Conservation (phyloP, 2,329 filamentous ascomycete species). For the Colletotrichum abscissum region DNA sequence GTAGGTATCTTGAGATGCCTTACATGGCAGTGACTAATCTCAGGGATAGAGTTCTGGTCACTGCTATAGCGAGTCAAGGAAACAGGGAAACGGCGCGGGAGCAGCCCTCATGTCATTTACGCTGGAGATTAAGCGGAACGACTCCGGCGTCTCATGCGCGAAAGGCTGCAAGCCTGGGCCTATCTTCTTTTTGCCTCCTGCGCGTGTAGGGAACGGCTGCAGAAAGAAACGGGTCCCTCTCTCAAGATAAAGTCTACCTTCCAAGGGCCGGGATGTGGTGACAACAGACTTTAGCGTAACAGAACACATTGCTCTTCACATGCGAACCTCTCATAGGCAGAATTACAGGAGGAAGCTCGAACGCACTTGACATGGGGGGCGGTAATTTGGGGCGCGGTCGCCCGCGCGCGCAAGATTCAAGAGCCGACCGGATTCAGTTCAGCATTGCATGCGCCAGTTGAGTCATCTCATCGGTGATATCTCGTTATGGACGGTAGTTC, state of each 20-base stretch:
- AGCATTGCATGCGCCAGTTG: background rate
- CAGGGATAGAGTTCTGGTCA: background rate
- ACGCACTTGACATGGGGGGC: background rate
- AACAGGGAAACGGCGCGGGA: background rate
- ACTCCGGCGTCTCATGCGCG: background rate
- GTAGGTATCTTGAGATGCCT: background rate
- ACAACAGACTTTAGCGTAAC: background rate
- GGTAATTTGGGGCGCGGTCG: background rate
- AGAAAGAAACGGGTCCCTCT: constrained; percentile 6
- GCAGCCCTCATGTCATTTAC: background rate
- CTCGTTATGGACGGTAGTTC: background rate
- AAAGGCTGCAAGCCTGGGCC: background rate
- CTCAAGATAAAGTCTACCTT: constrained; percentile 4
- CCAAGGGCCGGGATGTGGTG: background rate
- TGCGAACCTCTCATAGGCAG: constrained; percentile 6
- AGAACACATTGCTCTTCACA: background rate
- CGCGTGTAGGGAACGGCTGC: background rate
- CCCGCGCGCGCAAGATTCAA: background rate
- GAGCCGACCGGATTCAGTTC: background rate
- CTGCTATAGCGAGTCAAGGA: background rate
- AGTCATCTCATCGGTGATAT: background rate
- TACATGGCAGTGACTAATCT: background rate
- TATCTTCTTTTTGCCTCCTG: background rate
- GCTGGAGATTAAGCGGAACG: background rate
- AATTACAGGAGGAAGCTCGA: background rate